Base-by-base conservation (phyloP, 2,329 filamentous ascomycete genomes). In the Colletotrichum plurivorum region DNA sequence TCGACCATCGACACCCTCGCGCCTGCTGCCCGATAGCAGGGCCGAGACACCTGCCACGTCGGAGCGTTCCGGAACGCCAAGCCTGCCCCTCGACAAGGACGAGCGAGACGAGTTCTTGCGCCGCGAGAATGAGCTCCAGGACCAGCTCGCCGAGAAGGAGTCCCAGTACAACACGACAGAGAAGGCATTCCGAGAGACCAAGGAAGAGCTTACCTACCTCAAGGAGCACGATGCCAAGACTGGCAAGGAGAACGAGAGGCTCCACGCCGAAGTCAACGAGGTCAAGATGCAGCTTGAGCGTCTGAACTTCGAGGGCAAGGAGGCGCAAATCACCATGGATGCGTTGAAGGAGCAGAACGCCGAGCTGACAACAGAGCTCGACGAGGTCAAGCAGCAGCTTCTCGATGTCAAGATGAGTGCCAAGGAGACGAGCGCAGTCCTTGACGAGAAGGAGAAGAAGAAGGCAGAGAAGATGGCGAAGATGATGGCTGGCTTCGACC, bases 391-490 rank as follows among this genome's bases (percentile, higher is more conserved):
- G 84, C 95, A 98, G 80, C 95, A 98, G 78, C 89, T 99, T 60
- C 87, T 98, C 18, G 95, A 98, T 79, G 94, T 96, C 54, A 95
- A 95, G 84, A 98, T 98, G 93, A 96, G 91, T 74, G 94, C 95
- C 66, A 97, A 96, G 84, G 96, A 98, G 83, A 95, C 93, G 1
- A 94, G 90, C 52, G 94, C 94, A 9, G 92, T 94, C 16, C 84
- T 97, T 20, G 95, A 98, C 75, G 96, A 98, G 82, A 99, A 99
- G 87, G 97, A 98, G 83, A 95, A 94, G 86, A 95, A 94, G 84
- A 99, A 99, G 87, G 94, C 95, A 1, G 96, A 99, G 84, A 96
- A 97, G 83, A 99, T 99, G 96, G 96, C 96, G 51, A 93, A 98
- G 87, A 99, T 99, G 96, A 98, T 99, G 95, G 96, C 96, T 68